A percentile compares a stretch with the other conserved stretches of the same genome.
phyloP scores from a whole-genome alignment of 177 flowering plant genomes.

The Telopea speciosissima region DNA sequence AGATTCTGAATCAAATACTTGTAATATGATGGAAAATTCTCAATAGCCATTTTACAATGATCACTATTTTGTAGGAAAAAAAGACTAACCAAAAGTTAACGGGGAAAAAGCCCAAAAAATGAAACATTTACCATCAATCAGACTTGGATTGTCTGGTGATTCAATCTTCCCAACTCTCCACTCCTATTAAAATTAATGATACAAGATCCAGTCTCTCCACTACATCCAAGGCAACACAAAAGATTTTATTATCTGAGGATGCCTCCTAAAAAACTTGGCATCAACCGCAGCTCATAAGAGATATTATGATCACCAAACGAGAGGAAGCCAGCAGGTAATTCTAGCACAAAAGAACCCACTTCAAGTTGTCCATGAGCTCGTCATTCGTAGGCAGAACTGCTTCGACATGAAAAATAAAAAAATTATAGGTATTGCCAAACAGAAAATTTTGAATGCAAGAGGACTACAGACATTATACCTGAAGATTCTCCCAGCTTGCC shows the following conservation, averaged over 20 bases:
- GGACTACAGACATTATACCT: slow-evolving; percentile 9
- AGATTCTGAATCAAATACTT: not conserved
- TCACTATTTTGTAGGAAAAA: not conserved
- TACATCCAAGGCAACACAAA: slow-evolving; percentile 4
- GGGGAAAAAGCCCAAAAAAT: slow-evolving; percentile 3
- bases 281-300: slow-evolving; percentile 18
- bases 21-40: slow-evolving; percentile 9
- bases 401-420: not conserved
- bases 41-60: slow-evolving; percentile 26
- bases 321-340: slow-evolving; percentile 9
- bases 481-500: slow-evolving; percentile 20
- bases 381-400: not conserved
- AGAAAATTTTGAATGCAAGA: slow-evolving; percentile 11
- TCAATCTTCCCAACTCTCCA: not conserved
- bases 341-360: not conserved
- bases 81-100: not conserved
- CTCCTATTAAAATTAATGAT: not conserved
- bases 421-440: slow-evolving; percentile 13
- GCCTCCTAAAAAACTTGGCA: slow-evolving; percentile 26
- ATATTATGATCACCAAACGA: slow-evolving; percentile 2
- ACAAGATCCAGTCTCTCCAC: slow-evolving; percentile 8
- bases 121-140: slow-evolving; percentile 17
- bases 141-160: slow-evolving; percentile 9
- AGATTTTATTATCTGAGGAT: slow-evolving; percentile 22
- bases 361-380: not conserved